Evolutionary conservation across 2,329 filamentous ascomycete genomes (phyloP), one percentile per base, ranked within the genome.

Genomic region (Nannizziopsis arthrosporioides): DNA sequence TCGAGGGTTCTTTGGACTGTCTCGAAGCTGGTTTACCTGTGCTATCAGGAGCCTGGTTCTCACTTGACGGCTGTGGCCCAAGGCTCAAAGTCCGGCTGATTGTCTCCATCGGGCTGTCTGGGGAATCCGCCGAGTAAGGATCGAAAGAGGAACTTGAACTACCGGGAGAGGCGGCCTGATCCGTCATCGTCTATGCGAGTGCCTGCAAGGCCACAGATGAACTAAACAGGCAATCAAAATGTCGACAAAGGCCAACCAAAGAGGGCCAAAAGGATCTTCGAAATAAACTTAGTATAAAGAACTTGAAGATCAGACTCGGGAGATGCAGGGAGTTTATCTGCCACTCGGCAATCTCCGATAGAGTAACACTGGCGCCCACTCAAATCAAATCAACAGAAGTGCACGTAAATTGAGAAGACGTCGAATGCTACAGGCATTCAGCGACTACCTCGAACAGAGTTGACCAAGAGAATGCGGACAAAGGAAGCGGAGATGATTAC

Each of bases 71-170:
- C 31, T 38, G 17, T 43, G 46, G 18, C 30, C 10, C 40, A 31
- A 38, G 46, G 40, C 46, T 35, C 22, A 44, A 32, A 39, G 14
- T 48, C 46, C 46, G 40, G 7, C 31, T 36, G 10, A 44, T 30
- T 34, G n/a, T 44, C 35, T 47, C 42, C 51, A 44, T 47, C 12
- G 45, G 37, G 30, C 40, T 41, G 14, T 52, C 48, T 31, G 40
- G 48, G 15, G 41, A 46, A 51, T 51, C 42, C 37, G 49, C 31
- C 36, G 47, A 49, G 44, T 55, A 53, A 17, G 54, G 52, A 44
- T 55, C 49, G 50, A 55, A 57, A 18, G 54, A 53, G 42, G 52
- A 54, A 34, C 52, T 50, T 36, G 42, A 45, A 43, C 51, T 55
- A 44, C 44, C 34, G 41, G 42, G 44, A 40, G 45, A 47, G 18